Conservation (phyloP, 2,329 filamentous ascomycete species). For the Aspergillus persii region DNA sequence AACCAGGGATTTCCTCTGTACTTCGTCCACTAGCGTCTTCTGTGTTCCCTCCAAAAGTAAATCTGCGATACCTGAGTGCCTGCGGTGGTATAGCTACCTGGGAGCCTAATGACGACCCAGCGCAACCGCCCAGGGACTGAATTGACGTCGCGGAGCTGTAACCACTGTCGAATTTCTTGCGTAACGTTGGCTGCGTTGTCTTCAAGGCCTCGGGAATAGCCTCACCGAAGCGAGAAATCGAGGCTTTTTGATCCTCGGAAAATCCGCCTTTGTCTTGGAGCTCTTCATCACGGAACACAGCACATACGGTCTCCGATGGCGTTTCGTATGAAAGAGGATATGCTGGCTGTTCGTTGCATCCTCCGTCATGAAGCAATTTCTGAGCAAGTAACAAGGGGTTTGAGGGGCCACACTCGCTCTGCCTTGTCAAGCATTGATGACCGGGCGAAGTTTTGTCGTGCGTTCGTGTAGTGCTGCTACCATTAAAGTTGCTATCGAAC, state of each 20-base stretch:
- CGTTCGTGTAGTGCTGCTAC: not conserved
- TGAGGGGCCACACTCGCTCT: not conserved
- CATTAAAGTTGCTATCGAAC: too few species aligned
- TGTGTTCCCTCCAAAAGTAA: slow-evolving; percentile 17
- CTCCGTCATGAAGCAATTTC: slow-evolving; percentile 12
- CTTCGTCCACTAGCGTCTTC: slow-evolving; percentile 7
- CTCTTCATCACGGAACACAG: slow-evolving; percentile 15
- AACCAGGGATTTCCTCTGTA: not conserved
- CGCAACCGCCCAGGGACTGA: slow-evolving; percentile 26
- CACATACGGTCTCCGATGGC: slow-evolving; percentile 24
- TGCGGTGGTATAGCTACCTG: slow-evolving; percentile 17
- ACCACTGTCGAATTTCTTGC: slow-evolving; percentile 38
- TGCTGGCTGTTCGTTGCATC: slow-evolving; percentile 24
- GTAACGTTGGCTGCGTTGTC: slow-evolving; percentile 21
- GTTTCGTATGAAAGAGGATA: slow-evolving; percentile 37
- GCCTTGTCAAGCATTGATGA: not conserved
- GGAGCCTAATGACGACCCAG: slow-evolving; percentile 27
- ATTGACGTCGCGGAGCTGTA: slow-evolving; percentile 39
- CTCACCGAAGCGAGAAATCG: slow-evolving; percentile 14
- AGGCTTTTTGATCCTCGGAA: slow-evolving; percentile 19
- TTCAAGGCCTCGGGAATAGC: slow-evolving; percentile 8
- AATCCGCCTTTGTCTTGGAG: slow-evolving; percentile 17
- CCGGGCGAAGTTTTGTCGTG: not conserved
- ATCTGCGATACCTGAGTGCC: slow-evolving; percentile 8
- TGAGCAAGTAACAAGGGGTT: slow-evolving; percentile 20